Base-by-base conservation (phyloP, 768 basidiomycete species). In the Tulasnella sp. region DNA sequence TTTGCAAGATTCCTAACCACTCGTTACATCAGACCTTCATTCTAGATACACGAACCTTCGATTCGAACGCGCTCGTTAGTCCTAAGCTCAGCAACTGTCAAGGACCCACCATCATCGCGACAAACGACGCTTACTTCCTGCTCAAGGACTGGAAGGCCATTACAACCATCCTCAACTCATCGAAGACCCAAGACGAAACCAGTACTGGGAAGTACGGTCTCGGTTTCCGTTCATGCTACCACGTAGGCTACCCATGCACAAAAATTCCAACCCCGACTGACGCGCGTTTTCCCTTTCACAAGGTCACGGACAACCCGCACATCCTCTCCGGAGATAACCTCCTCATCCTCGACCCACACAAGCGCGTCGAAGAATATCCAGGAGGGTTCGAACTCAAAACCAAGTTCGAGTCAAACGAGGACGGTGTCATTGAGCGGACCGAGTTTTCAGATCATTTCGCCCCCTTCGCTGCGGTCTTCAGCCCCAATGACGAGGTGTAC, bases 171-270 rank as follows among this genome's bases (percentile, higher is more conserved):
- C 65, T 29, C 22, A 34, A 40, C 34, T 67, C 65, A 9, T 67
- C 65, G 8, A 67, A 67, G 65, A 67, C 32, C 7, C 26, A 22
- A n/a, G 65, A 67, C 22, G 65, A 67, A 67, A 67, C 65, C 11
- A 35, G 65, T 16, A 67, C 65, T 35, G 65, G 65, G 8, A 67
- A 67, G 65, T 67, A 35, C 65, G 65, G 65, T 26, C 65, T 67
- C 8, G 65, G 65, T 6, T 67, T 67, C 39, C 22, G 39, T 22
- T 34, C 65, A 7, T 67, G 65, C 29, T 67, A 67, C 22, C 65
- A 67, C 22, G 65, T 67, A 34, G 11, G 65, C n/a, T 40, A 35
- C 6, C 9, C 16, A 7, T 35, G n/a, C n/a, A n/a, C 44, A 14
- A 22, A 47, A 14, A 47, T 47, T 47, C 14, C 22, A 47, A 22